phyloP scores from a whole-genome alignment of 2,329 filamentous ascomycete species.

The Beauveria scarabaeidicola region DNA sequence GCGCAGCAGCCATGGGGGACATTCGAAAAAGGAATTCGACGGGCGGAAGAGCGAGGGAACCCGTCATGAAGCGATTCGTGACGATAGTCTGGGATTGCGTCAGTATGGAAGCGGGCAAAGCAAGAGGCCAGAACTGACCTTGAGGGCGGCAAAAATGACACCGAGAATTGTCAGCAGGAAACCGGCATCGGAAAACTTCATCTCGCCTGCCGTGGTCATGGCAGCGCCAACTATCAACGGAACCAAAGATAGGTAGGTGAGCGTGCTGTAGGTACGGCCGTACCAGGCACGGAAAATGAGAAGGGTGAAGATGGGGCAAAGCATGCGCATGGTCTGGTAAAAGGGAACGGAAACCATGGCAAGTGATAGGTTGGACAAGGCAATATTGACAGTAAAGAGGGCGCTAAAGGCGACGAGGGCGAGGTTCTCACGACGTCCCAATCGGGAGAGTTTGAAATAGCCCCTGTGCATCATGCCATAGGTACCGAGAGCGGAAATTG shows the following conservation, averaged over 20 bases:
- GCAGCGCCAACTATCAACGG: constrained; percentile 53
- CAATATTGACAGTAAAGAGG: constrained; percentile 56
- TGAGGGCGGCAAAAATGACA: constrained; percentile 45
- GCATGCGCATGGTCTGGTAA: constrained; percentile 56
- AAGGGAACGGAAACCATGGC: constrained; percentile 56
- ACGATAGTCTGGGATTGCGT: constrained; percentile 41
- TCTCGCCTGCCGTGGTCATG: constrained; percentile 53
- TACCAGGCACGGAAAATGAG: constrained; percentile 51
- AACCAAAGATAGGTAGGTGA: constrained; percentile 51
- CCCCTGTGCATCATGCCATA: constrained; percentile 42
- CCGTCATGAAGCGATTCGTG: constrained; percentile 57
- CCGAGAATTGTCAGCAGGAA: constrained; percentile 47
- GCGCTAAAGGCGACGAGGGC: constrained; percentile 50
- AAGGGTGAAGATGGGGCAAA: constrained; percentile 53
- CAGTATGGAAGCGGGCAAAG: constrained; percentile 7
- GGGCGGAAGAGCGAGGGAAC: constrained; percentile 46
- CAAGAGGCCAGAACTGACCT: constrained; percentile 27
- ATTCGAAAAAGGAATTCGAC: constrained; percentile 55
- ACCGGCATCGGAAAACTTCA: constrained; percentile 51
- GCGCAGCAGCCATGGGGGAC: constrained; percentile 50
- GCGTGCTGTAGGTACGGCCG: constrained; percentile 42
- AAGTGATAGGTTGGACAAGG: constrained; percentile 55
- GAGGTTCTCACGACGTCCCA: constrained; percentile 44
- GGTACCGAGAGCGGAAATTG: constrained; percentile 49
- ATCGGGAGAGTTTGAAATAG: constrained; percentile 42